Evolutionary conservation across 805 yeast genomes (phyloP), one percentile per base, ranked within the genome.

Genomic region (Saccharomycopsis sp.): DNA sequence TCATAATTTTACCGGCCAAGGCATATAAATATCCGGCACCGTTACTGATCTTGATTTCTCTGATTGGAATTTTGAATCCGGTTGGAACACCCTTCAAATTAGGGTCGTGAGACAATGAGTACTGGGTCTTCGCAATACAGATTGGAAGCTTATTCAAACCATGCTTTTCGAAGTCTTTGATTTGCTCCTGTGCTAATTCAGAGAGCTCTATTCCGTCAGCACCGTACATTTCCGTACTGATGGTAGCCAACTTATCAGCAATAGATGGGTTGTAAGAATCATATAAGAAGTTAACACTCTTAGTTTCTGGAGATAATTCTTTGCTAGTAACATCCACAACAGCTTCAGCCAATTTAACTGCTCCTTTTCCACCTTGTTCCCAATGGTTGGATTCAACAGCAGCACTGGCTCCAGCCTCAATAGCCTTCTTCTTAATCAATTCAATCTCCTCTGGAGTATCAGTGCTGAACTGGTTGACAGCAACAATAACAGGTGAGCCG

Each of bases 1-100:
- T 93, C 86, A 87, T 91, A 68, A 93, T 93, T 73, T 93, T 96
- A 58, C 96, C 97, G 17, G 97, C 97, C 66, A 93, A 79, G 1
- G 98, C 98, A 69, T 93, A 94, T 70, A 93, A 79, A 74, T 93
- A 93, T 8, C 97, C 97, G 53, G 97, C 98, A 73, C 99, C 99
- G 58, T 89, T 89, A 42, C 96, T 87, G 47, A 93, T 92, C 73
- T 96, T 86, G 63, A 93, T 89, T 67, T 93, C 99, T 72, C 96
- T 83, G 66, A 93, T 90, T 55, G 99, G 98, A 71, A 93, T 88
- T 17, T 84, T 87, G 78, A 92, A 93, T 7, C 96, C 97, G 20
- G 87, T 83, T 64, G 99, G 99, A 50, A 90, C 97, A 70, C 97
- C 97, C 76, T 92, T 92, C 72, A 94, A 80, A 22, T 82, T 76